Evolutionary conservation across 2,329 filamentous ascomycete genomes (phyloP).

Genomic region (Botryotinia globosa): DNA sequence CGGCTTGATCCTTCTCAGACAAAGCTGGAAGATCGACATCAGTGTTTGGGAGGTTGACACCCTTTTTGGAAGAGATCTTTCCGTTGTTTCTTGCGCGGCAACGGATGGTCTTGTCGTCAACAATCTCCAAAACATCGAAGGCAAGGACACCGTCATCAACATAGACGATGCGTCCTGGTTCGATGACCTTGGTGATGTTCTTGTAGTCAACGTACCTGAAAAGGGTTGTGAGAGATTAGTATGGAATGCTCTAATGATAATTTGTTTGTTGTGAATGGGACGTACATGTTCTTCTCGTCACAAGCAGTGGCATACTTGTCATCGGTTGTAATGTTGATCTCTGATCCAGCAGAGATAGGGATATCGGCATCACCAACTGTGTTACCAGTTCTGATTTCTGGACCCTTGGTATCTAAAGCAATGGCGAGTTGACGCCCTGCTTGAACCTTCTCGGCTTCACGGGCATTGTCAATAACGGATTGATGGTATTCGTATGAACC

Average conservation of each 20-base stretch:
- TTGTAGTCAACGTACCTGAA: slow-evolving; percentile 94
- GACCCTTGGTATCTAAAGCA: slow-evolving; percentile 81
- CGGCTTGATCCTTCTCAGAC: slow-evolving; percentile 95
- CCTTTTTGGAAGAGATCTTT: slow-evolving; percentile 98
- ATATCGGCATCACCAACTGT: slow-evolving; percentile 68
- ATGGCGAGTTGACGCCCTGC: slow-evolving; percentile 88
- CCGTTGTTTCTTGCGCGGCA: slow-evolving; percentile 93
- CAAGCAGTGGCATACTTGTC: slow-evolving; percentile 82
- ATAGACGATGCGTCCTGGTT: slow-evolving; percentile 88
- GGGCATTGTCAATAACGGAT: slow-evolving; percentile 94
- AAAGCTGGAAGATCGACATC: slow-evolving; percentile 97
- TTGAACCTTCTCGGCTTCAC: slow-evolving; percentile 75
- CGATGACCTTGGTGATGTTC: slow-evolving; percentile 99
- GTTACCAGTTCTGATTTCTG: slow-evolving; percentile 83
- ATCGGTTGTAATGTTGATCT: slow-evolving; percentile 96
- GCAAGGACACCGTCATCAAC: slow-evolving; percentile 98
- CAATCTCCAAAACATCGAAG: slow-evolving; percentile 85
- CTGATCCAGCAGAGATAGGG: slow-evolving; percentile 76
- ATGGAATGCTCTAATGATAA: background rate
- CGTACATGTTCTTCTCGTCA: slow-evolving; percentile 91
- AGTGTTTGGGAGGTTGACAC: slow-evolving; percentile 97
- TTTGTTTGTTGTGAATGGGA: slow-evolving; percentile 22
- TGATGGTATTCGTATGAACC: slow-evolving; percentile 96
- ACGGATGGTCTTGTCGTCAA: slow-evolving; percentile 85
- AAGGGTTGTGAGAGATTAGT: background rate